Percentiles rank a stretch among this genome's conserved stretches.
Conservation (phyloP, 148 eudicot genomes). For the Chenopodium formosanum region DNA sequence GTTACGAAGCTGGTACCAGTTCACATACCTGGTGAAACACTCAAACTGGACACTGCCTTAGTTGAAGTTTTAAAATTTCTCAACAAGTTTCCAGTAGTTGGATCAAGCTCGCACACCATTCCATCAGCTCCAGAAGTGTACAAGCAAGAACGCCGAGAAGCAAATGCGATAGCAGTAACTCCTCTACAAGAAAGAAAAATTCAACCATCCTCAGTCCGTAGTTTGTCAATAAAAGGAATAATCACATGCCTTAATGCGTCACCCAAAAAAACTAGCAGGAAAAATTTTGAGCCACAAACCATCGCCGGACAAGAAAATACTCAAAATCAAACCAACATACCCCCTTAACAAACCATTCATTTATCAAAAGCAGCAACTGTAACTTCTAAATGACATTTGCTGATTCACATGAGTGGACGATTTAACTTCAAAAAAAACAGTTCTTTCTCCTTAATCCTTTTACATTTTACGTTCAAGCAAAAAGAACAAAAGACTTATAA, state of each 20-base stretch:
- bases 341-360: too few relatives aligned
- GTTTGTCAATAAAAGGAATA: too few relatives aligned
- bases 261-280: neutral
- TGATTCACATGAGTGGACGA: neutral
- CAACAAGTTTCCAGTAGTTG: slow-evolving; percentile 68
- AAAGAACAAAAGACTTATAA: neutral
- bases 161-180: slow-evolving; percentile 66
- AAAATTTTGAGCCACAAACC: too few relatives aligned
- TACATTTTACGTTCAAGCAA: neutral
- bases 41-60: slow-evolving; percentile 74
- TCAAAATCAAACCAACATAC: too few relatives aligned
- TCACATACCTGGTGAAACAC: slow-evolving; percentile 77
- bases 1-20: neutral
- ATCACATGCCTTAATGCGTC: too few relatives aligned
- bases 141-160: slow-evolving; percentile 48
- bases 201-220: neutral
- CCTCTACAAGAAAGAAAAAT: slow-evolving; percentile 33
- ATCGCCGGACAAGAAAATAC: too few relatives aligned
- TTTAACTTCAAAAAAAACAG: neutral
- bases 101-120: slow-evolving; percentile 76
- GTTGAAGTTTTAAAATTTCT: slow-evolving; percentile 78
- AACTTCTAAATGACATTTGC: neutral
- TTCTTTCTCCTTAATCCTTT: neutral
- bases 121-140: slow-evolving; percentile 95
- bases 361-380: neutral